These are phyloP conservation scores for Aspergillus quadrilineatus DNA, from an alignment of 2,329 filamentous ascomycete species.

Conservation along the genomic window DNA sequence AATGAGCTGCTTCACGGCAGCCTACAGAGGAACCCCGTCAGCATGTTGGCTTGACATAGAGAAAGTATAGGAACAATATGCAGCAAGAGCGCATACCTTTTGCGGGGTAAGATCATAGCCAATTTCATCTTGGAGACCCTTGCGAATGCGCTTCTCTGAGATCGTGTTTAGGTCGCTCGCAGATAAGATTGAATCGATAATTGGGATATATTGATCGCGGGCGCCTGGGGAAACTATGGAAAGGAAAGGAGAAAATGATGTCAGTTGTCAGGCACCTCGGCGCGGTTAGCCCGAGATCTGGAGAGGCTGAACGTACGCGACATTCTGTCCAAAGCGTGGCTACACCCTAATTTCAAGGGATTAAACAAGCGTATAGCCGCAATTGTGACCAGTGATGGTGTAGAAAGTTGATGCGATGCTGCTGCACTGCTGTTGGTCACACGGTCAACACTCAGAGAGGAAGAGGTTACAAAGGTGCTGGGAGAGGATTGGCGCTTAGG, in stretches of 20 bases:
- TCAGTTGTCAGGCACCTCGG: conserved; percentile 22
- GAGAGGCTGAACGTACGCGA: conserved; percentile 35
- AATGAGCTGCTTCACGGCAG: conserved; percentile 69
- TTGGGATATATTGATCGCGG: conserved; percentile 53
- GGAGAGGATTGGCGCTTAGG: conserved; percentile 37
- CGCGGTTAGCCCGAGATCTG: conserved; percentile 22
- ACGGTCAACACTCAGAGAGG: neutral
- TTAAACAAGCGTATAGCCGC: conserved; percentile 3
- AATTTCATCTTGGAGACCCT: conserved; percentile 60
- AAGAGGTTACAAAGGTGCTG: conserved; percentile 13
- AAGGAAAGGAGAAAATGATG: conserved; percentile 18
- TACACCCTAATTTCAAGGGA: conserved; percentile 3
- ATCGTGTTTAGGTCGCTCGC: conserved; percentile 63
- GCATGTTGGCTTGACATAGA: conserved; percentile 8
- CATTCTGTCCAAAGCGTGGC: conserved; percentile 29
- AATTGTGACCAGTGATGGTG: conserved; percentile 15
- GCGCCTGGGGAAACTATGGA: conserved; percentile 50
- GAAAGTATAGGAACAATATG: conserved; percentile 1
- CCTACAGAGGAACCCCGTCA: conserved; percentile 45
- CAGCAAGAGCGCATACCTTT: conserved; percentile 50
- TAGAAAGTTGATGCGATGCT: neutral
- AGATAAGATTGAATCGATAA: conserved; percentile 63
- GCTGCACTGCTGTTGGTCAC: conserved; percentile 1
- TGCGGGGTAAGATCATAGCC: conserved; percentile 61
- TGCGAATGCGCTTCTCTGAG: conserved; percentile 65